Percentiles rank a stretch among this genome's conserved stretches.
These are phyloP conservation scores for Vanrija sp. DNA, from an alignment of 1,284 basidiomycete genomes.

Conservation along the genomic window DNA sequence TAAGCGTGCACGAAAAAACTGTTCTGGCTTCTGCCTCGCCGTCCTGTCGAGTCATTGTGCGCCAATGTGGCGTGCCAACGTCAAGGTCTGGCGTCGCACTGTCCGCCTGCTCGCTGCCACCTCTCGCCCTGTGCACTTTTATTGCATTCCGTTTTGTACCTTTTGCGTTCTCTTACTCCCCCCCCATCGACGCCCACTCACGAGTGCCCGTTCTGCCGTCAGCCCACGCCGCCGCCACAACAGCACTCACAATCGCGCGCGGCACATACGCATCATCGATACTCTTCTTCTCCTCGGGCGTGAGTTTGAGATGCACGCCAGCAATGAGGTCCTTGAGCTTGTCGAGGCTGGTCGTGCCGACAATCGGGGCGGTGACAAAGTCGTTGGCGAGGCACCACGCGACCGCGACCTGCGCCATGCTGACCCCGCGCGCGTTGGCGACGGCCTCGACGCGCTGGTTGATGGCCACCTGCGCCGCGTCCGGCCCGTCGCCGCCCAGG, in stretches of 20 bases:
- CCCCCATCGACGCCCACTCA: no score
- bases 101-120: no score
- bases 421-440: conserved; percentile 54
- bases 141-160: no score
- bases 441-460: conserved; percentile 55
- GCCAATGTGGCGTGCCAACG: no score
- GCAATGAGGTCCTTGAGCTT: conserved; percentile 38
- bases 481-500: not conserved
- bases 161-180: no score
- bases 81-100: no score
- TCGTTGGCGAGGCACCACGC: conserved; percentile 54
- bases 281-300: conserved; percentile 55
- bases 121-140: no score
- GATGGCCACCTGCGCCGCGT: conserved; percentile 28
- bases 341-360: conserved; percentile 39
- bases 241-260: conserved; percentile 3
- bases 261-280: conserved; percentile 53
- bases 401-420: conserved; percentile 59
- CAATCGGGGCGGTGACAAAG: conserved; percentile 42
- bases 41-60: no score
- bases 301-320: conserved; percentile 40
- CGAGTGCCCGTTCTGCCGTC: no score
- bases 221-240: no score
- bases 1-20: no score
- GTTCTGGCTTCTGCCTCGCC: no score